Percentiles rank a stretch among this genome's conserved stretches.
phyloP scores from a whole-genome alignment of 495 filamentous ascomycete species.

The Talaromyces thailandensis region DNA sequence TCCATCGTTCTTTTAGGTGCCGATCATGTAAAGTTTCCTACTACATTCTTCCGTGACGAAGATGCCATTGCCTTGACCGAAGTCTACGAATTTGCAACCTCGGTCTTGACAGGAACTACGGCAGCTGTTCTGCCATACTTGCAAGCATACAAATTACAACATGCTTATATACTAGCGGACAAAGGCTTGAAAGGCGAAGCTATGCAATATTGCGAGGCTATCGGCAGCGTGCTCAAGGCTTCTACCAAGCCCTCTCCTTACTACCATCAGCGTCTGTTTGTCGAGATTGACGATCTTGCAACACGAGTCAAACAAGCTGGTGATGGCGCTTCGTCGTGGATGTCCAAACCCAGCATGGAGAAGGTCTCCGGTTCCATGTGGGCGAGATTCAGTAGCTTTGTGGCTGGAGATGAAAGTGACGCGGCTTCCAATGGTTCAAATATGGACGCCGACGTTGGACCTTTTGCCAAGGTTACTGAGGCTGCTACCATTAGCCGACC shows the following conservation, averaged over 20 bases:
- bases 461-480: slow-evolving; percentile 70
- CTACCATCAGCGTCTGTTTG: slow-evolving; percentile 64
- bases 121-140: slow-evolving; percentile 68
- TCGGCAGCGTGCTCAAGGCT: slow-evolving; percentile 67
- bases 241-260: slow-evolving; percentile 79
- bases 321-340: slow-evolving; percentile 64
- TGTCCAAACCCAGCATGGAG: slow-evolving; percentile 88
- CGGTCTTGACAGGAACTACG: slow-evolving; percentile 48
- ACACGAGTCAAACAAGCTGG: slow-evolving; percentile 75
- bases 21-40: slow-evolving; percentile 59
- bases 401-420: slow-evolving; percentile 80
- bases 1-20: slow-evolving; percentile 77
- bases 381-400: slow-evolving; percentile 88
- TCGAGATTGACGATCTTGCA: slow-evolving; percentile 72
- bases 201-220: slow-evolving; percentile 82
- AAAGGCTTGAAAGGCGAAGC: slow-evolving; percentile 74
- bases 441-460: slow-evolving; percentile 53
- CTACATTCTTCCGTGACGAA: slow-evolving; percentile 63
- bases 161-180: slow-evolving; percentile 77
- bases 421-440: slow-evolving; percentile 49
- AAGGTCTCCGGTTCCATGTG: slow-evolving; percentile 83
- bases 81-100: slow-evolving; percentile 80
- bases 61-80: slow-evolving; percentile 85
- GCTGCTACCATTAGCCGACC: slow-evolving; percentile 79
- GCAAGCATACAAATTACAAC: slow-evolving; percentile 77